phyloP scores from a whole-genome alignment of 1,284 basidiomycete genomes.

The Hemileia vastatrix region DNA sequence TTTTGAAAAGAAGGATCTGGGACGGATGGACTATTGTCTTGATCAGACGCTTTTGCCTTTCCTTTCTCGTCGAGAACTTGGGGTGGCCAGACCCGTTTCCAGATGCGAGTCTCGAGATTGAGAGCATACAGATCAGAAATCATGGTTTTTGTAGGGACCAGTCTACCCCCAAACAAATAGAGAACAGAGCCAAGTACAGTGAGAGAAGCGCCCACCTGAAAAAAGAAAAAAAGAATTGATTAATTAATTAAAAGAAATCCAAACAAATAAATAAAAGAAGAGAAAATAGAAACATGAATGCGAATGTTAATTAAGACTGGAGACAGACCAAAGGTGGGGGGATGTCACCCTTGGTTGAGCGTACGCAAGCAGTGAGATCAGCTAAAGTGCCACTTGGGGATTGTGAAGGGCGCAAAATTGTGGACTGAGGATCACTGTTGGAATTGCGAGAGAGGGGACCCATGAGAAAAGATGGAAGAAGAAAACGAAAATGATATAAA shows the following conservation, averaged over 20 bases:
- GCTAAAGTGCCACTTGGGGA: slow-evolving; percentile 48
- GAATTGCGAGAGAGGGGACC: too few relatives aligned
- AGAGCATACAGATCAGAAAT: slow-evolving; percentile 78
- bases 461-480: too few relatives aligned
- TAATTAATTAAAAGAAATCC: slow-evolving; percentile 1
- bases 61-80: not conserved
- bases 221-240: slow-evolving; percentile 1
- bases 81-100: slow-evolving; percentile 58
- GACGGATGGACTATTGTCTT: slow-evolving; percentile 30
- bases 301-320: slow-evolving; percentile 18
- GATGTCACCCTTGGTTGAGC: slow-evolving; percentile 71
- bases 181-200: slow-evolving; percentile 71
- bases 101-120: slow-evolving; percentile 64
- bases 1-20: not conserved
- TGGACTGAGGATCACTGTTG: too few relatives aligned
- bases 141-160: slow-evolving; percentile 75
- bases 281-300: slow-evolving; percentile 7
- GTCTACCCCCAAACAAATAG: slow-evolving; percentile 79
- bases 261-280: not conserved
- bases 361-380: slow-evolving; percentile 73
- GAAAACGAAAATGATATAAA: too few relatives aligned
- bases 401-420: too few relatives aligned
- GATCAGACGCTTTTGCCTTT: slow-evolving; percentile 1
- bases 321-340: slow-evolving; percentile 65
- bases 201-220: slow-evolving; percentile 62